Percentiles rank a stretch among this genome's conserved stretches.
Conservation (phyloP, 2,329 filamentous ascomycete species). For the Colletotrichum lini region DNA sequence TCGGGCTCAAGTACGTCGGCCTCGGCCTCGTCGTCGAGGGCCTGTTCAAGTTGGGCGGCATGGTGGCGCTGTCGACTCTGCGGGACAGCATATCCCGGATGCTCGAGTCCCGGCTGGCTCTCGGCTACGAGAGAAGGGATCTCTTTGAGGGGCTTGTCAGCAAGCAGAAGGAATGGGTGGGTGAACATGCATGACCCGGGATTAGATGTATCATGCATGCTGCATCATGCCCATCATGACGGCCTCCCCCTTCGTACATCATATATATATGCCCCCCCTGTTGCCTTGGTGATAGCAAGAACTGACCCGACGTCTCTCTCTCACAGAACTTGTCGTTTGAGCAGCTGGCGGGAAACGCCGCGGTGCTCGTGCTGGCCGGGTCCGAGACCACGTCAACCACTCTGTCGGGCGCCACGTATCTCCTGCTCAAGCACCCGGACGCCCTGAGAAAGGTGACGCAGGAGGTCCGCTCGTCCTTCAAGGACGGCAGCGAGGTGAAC, state of each 20-base stretch:
- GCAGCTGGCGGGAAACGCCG: conserved; percentile 38
- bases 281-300: no score
- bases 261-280: no score
- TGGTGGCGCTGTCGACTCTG: conserved; percentile 7
- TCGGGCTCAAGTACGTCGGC: conserved; percentile 9
- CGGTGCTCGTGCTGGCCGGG: conserved; percentile 52
- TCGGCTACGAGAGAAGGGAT: conserved; percentile 10
- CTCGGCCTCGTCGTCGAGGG: neutral
- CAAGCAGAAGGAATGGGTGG: conserved; percentile 36
- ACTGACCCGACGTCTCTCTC: no score
- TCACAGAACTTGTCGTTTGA: conserved; percentile 10
- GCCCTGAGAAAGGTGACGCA: conserved; percentile 49
- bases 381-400: conserved; percentile 62
- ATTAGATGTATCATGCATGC: no score
- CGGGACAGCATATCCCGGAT: conserved; percentile 3
- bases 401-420: conserved; percentile 57
- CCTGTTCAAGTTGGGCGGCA: conserved; percentile 9
- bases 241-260: no score
- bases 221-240: no score
- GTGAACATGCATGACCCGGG: neutral
- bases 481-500: conserved; percentile 55
- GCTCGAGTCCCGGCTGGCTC: conserved; percentile 9
- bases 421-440: conserved; percentile 52
- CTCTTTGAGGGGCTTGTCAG: conserved; percentile 42
- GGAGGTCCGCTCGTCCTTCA: conserved; percentile 58